Evolutionary conservation across 306 rosid genomes (phyloP), one percentile per base, ranked within the genome.

Genomic region (Medicago ruthenica): DNA sequence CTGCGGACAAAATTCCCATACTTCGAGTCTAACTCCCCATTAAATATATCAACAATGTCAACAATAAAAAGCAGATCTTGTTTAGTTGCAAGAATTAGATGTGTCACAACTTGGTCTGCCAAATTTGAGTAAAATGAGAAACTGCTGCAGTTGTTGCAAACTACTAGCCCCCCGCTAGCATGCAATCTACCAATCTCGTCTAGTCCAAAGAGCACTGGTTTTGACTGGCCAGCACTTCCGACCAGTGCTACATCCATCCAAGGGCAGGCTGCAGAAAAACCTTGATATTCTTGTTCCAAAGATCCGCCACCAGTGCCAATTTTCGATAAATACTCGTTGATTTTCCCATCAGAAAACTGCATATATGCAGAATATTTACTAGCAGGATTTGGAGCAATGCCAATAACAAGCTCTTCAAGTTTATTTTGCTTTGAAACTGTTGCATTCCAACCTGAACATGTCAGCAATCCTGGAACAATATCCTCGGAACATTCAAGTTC

Each of bases 381-480:
- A 39, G 82, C 82, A 81, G 90, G 95, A 86, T 85, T 85, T 68
- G 96, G 55, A 77, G 86, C 85, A 27, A 92, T 81, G 40, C 89
- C 73, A 48, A 89, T 68, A 76, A 90, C 88, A 42, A 83, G 82
- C 27, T 89, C 96, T 44, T 89, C 97, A 27, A 92, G 82, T 45
- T 83, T 58, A 64, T 54, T 84, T 83, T 7, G 76, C 51, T 75
- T 74, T 53, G 90, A 84, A 76, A 92, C 75, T 78, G 85, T 86
- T 67, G 96, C 93, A 80, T 85, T 82, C 96, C 97, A 95, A 50
- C 98, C 97, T 7, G 99, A 89, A 86, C 90, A 87, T 0, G 97
- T 87, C 74, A 86, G 84, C 74, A 83, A 81, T 57, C 87, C 97
- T 34, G 89, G 89, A 78, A 78, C 89, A 48, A 80, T 78, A 88